phyloP scores from a whole-genome alignment of 163 green algal species.

The Scenedesmus sp. region DNA sequence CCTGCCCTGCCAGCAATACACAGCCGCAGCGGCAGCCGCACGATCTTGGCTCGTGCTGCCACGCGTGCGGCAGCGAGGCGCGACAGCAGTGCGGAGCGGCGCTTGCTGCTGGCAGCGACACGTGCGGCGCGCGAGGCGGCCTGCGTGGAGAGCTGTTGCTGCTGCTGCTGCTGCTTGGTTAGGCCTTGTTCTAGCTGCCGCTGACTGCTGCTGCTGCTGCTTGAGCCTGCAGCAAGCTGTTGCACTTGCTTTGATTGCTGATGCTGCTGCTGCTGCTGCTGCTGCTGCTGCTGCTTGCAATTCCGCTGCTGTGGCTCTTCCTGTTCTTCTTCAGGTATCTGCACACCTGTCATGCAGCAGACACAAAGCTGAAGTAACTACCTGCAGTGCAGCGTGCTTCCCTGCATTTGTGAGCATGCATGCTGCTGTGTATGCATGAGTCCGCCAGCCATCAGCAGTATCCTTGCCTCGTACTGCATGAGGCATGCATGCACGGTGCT shows the following conservation, averaged over 20 bases:
- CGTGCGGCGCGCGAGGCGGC: not conserved
- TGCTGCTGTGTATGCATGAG: not conserved
- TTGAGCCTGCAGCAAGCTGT: not conserved
- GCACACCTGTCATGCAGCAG: not conserved
- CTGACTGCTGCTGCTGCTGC: not conserved
- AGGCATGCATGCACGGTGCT: not conserved
- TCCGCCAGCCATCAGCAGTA: not conserved
- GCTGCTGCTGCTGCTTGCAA: constrained; percentile 7
- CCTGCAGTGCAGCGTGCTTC: not conserved
- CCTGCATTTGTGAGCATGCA: not conserved
- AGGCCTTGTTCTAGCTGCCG: not conserved
- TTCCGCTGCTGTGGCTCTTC: not conserved
- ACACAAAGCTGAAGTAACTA: not conserved
- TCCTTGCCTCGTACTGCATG: not conserved
- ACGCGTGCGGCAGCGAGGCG: constrained; percentile 35
- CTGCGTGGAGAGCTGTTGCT: not conserved
- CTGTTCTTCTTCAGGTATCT: not conserved
- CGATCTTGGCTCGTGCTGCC: constrained; percentile 36
- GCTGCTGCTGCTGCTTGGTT: not conserved
- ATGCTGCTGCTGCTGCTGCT: constrained; percentile 16
- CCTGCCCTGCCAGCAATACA: constrained; percentile 1
- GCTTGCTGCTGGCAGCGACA: constrained; percentile 3
- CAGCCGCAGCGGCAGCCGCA: constrained; percentile 43
- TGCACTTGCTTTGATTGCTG: not conserved
- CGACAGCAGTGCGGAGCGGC: not conserved